phyloP scores from a whole-genome alignment of 345 rosid genomes.

The Linum usitatissimum region DNA sequence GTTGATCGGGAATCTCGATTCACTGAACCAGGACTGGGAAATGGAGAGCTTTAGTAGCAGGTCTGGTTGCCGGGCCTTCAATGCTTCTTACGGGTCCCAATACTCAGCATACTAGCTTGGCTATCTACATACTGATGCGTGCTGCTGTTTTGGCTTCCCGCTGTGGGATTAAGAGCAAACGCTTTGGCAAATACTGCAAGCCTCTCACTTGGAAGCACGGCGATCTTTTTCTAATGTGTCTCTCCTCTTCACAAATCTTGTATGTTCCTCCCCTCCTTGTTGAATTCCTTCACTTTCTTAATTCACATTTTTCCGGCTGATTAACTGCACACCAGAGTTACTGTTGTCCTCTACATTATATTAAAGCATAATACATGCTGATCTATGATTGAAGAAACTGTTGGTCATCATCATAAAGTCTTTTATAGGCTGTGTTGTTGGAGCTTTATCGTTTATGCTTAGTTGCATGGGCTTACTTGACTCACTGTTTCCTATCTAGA shows the following conservation, averaged over 20 bases:
- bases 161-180: conserved; percentile 85
- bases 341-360: neutral
- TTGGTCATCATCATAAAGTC: too few species aligned
- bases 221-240: conserved; percentile 89
- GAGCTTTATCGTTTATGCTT: too few species aligned
- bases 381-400: too few species aligned
- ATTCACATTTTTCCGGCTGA: neutral
- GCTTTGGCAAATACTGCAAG: conserved; percentile 63
- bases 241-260: conserved; percentile 90
- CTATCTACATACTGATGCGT: conserved; percentile 84
- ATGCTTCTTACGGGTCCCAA: conserved; percentile 83
- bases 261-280: conserved; percentile 23
- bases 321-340: neutral
- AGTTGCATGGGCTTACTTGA: too few species aligned
- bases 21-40: conserved; percentile 49
- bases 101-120: conserved; percentile 75
- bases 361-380: neutral
- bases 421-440: too few species aligned
- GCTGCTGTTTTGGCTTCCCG: conserved; percentile 88
- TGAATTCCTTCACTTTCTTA: neutral
- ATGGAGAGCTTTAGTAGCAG: conserved; percentile 87
- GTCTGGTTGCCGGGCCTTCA: conserved; percentile 85
- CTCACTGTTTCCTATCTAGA: too few species aligned
- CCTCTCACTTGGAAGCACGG: conserved; percentile 99
- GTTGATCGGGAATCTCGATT: neutral